phyloP scores from a whole-genome alignment of 148 eudicot species.

The Diospyros kaki region DNA sequence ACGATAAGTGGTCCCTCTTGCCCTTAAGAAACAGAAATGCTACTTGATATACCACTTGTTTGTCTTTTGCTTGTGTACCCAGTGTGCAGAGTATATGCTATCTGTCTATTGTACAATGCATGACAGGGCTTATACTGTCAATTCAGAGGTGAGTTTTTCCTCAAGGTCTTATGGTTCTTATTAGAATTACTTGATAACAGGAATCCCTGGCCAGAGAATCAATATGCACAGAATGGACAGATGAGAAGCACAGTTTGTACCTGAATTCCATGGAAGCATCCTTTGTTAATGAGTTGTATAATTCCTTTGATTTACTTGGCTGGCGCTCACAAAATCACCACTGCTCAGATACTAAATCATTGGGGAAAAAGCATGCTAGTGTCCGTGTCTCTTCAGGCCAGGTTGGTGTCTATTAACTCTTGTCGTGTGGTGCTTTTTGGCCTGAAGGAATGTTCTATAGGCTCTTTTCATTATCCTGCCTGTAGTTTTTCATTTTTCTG shows the following conservation, averaged over 20 bases:
- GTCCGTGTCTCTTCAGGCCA: constrained; percentile 29
- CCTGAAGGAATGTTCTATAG: not conserved
- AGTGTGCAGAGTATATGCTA: not conserved
- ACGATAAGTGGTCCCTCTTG: not conserved
- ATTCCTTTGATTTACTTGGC: constrained; percentile 44
- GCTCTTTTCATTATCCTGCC: not conserved
- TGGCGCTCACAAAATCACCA: constrained; percentile 25
- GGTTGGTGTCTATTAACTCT: constrained; percentile 32
- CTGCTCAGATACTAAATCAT: constrained; percentile 27
- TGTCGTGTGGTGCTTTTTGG: not conserved
- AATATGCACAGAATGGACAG: constrained; percentile 63
- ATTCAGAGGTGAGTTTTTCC: not conserved
- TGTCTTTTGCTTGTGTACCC: not conserved
- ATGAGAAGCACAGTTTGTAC: constrained; percentile 83
- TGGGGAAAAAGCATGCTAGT: constrained; percentile 22
- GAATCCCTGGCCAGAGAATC: constrained; percentile 29
- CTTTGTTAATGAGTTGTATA: constrained; percentile 70
- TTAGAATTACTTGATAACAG: constrained; percentile 27
- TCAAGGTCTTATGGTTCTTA: not conserved
- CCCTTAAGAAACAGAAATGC: not conserved
- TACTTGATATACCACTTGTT: not conserved
- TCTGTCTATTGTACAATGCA: too few species aligned
- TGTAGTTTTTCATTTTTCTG: not conserved
- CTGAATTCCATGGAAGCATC: constrained; percentile 88
- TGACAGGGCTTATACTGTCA: too few species aligned